Conservation (phyloP, 768 basidiomycete species). For the Rhodocollybia butyracea region DNA sequence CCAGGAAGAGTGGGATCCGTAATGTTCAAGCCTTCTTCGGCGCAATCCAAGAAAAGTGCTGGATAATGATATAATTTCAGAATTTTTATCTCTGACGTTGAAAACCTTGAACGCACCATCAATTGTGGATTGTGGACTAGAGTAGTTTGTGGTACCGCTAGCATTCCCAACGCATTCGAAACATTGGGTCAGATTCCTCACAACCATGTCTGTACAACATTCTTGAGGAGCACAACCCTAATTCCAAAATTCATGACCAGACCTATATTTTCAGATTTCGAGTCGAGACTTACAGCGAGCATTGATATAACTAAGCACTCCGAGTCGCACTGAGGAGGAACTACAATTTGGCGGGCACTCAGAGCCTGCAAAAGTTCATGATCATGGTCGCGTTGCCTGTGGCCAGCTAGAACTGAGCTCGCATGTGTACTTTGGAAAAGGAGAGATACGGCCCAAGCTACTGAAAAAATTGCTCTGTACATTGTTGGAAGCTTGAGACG, state of each 20-base stretch:
- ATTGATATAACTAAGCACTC: no score
- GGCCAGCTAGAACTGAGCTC: no score
- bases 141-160: background rate
- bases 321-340: constrained; percentile 2
- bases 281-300: background rate
- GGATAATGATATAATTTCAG: background rate
- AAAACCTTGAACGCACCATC: background rate
- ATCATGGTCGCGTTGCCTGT: background rate
- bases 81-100: background rate
- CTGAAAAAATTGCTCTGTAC: no score
- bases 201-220: background rate
- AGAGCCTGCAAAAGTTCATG: background rate
- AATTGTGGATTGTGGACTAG: background rate
- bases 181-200: background rate
- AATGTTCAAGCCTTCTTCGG: constrained; percentile 1
- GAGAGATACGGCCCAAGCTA: no score
- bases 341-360: background rate
- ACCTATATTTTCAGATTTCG: background rate
- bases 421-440: no score
- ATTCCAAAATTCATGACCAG: background rate
- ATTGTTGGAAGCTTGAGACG: no score
- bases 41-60: background rate
- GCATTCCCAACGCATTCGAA: constrained; percentile 3
- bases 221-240: background rate
- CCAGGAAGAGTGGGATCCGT: constrained; percentile 4